phyloP scores from a whole-genome alignment of 192 early-diverging fungal species.

The Entomortierella parvispora region DNA sequence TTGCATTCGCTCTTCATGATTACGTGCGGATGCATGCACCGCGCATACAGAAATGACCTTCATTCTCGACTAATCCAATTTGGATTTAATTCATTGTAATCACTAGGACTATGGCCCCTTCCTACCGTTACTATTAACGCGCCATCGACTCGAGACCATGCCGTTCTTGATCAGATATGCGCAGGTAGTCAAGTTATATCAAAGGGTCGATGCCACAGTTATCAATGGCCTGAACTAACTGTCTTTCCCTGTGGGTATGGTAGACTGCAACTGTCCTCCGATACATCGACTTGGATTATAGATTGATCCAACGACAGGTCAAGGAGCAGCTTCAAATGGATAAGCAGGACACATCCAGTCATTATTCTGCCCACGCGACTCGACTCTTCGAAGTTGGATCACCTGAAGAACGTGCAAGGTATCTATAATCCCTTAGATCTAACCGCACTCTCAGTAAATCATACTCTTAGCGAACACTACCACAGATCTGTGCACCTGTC shows the following conservation, averaged over 20 bases:
- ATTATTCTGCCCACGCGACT: background rate
- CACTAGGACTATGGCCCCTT: conserved; percentile 30
- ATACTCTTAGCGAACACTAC: too few species aligned
- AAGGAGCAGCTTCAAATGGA: conserved; percentile 44
- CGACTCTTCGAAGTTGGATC: conserved; percentile 27
- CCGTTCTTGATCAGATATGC: conserved; percentile 33
- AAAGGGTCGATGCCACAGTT: too few species aligned
- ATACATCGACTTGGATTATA: conserved; percentile 34
- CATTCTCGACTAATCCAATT: background rate
- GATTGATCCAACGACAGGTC: conserved; percentile 39
- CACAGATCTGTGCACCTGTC: background rate
- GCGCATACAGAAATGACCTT: too few species aligned
- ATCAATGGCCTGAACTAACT: background rate
- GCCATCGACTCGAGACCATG: conserved; percentile 12
- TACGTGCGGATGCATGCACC: too few species aligned
- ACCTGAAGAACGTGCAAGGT: conserved; percentile 40
- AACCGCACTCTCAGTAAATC: too few species aligned
- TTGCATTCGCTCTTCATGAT: background rate
- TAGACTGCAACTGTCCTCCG: conserved; percentile 19
- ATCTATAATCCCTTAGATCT: too few species aligned
- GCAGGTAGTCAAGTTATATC: too few species aligned
- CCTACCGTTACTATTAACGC: conserved; percentile 28
- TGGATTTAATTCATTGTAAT: background rate
- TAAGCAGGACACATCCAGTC: conserved; percentile 11
- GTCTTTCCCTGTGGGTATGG: background rate